Conservation (phyloP, 495 filamentous ascomycete species). For the Penicillium psychrofluorescens region DNA sequence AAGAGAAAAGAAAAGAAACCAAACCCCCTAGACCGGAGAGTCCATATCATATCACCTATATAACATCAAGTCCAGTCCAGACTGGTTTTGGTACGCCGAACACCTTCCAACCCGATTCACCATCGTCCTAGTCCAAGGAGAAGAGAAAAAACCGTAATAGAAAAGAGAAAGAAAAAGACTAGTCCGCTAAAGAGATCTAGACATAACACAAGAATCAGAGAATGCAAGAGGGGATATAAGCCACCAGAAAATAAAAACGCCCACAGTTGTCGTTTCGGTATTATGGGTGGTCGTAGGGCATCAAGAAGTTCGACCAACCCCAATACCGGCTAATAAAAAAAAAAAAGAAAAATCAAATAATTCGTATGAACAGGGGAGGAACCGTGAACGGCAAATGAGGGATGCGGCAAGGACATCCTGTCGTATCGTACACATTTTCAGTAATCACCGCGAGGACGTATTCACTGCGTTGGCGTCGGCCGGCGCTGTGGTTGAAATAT, state of each 20-base stretch:
- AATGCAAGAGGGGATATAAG: too few species aligned
- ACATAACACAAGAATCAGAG: too few species aligned
- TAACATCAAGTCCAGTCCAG: neutral
- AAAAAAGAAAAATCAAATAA: neutral
- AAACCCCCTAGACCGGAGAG: neutral
- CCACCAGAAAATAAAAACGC: neutral
- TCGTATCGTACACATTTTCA: slow-evolving; percentile 19
- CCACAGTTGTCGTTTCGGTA: neutral
- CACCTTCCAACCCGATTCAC: neutral
- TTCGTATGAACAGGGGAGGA: neutral
- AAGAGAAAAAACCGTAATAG: slow-evolving; percentile 1
- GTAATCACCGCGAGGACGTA: slow-evolving; percentile 13
- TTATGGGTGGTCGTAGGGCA: neutral
- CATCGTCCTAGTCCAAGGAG: too few species aligned
- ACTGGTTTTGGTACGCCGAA: neutral
- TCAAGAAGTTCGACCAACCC: neutral
- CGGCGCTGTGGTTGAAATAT: slow-evolving; percentile 12
- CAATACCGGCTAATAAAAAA: neutral
- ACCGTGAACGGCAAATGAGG: neutral
- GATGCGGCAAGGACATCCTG: neutral
- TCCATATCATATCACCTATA: neutral
- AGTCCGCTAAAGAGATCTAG: neutral
- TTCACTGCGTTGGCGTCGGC: slow-evolving; percentile 18
- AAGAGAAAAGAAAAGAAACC: neutral
- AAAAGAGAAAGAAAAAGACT: neutral